Conservation (phyloP, 306 rosid genomes). For the Inga laurina region DNA sequence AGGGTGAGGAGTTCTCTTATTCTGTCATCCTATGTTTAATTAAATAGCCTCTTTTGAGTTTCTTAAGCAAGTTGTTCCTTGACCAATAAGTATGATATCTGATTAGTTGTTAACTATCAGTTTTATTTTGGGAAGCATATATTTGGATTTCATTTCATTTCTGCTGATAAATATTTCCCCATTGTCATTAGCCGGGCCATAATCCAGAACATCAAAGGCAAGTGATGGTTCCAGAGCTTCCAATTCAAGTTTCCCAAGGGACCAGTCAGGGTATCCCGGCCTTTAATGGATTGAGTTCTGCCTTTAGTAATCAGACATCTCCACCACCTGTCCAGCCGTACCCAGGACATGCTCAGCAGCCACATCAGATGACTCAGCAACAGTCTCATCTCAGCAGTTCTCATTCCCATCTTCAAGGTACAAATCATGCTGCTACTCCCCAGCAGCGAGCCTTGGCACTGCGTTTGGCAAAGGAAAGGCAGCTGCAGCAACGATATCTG, state of each 20-base stretch:
- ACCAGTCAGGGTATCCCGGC: constrained; percentile 73
- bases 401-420: constrained; percentile 79
- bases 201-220: constrained; percentile 88
- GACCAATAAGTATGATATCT: not conserved
- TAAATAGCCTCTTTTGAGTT: constrained; percentile 6
- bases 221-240: constrained; percentile 79
- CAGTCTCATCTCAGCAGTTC: constrained; percentile 71
- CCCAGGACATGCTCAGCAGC: constrained; percentile 78
- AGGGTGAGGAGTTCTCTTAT: constrained; percentile 65
- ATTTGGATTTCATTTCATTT: constrained; percentile 18
- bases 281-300: constrained; percentile 75
- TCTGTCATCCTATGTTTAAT: constrained; percentile 13
- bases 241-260: constrained; percentile 76
- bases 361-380: constrained; percentile 76
- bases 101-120: not conserved
- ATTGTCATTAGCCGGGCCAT: constrained; percentile 71
- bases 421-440: constrained; percentile 64
- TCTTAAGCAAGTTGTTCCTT: not conserved
- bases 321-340: constrained; percentile 69
- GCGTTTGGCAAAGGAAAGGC: constrained; percentile 76
- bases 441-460: constrained; percentile 77
- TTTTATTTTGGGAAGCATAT: constrained; percentile 1
- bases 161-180: constrained; percentile 22
- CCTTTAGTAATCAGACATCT: constrained; percentile 79
- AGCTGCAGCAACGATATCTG: constrained; percentile 63